Evolutionary conservation across 1,284 basidiomycete species (phyloP).

Genomic region (Abortiporus biennis): DNA sequence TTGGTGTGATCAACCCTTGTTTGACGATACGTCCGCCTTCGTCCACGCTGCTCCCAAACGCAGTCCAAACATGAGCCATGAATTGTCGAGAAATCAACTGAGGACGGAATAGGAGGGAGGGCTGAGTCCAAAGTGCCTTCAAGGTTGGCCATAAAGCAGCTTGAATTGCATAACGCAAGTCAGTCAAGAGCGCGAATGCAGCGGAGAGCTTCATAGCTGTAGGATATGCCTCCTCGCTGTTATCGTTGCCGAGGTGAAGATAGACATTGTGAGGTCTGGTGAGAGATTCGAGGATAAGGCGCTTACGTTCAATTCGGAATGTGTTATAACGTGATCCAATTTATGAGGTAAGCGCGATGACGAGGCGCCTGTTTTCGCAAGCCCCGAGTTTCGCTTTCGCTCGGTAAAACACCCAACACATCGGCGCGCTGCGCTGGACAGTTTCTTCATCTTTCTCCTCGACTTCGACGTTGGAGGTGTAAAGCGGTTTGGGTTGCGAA

Average conservation of each 20-base stretch:
- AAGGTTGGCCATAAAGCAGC: constrained; percentile 45
- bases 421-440: background rate
- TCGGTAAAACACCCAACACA: background rate
- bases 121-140: constrained; percentile 31
- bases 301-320: too few relatives aligned
- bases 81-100: constrained; percentile 42
- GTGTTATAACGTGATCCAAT: background rate
- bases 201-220: constrained; percentile 37
- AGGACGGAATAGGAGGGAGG: constrained; percentile 42
- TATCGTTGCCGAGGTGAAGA: background rate
- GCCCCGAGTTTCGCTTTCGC: background rate
- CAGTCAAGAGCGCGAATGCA: constrained; percentile 32
- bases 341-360: background rate
- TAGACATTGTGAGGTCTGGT: background rate
- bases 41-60: constrained; percentile 46
- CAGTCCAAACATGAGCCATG: constrained; percentile 54
- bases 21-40: constrained; percentile 37
- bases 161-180: constrained; percentile 33
- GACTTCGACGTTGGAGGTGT: background rate
- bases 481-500: background rate
- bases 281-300: background rate
- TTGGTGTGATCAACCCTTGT: constrained; percentile 39
- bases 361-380: background rate
- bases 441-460: background rate
- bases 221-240: background rate